Evolutionary conservation across 2,329 filamentous ascomycete species (phyloP), one percentile per base, ranked within the genome.

Genomic region (Aspergillus pseudotamarii): DNA sequence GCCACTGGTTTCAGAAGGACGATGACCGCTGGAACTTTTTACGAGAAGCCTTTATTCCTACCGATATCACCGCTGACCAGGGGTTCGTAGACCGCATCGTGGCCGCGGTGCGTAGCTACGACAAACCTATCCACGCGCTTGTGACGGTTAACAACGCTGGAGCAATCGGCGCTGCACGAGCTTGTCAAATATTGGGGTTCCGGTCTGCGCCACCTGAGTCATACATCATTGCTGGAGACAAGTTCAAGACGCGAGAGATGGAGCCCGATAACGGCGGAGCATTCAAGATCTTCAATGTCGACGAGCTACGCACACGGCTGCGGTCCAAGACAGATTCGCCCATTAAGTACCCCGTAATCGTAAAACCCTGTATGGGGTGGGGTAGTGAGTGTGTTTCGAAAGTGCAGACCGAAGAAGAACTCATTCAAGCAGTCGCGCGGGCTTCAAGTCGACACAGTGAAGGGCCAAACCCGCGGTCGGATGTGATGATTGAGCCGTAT

Each of bases 311-410:
- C n/a, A 10, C 34, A 32, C 36, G 21, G n/a, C 38, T 45, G 36
- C 38, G 4, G 55, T 57, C 55, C 38, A 30, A 56, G 32, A 43
- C 30, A 19, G 1, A 54, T 36, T 5, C 54, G 10, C n/a, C 30
- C 30, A 41, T 57, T 43, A 2, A 30, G 30, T 57, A 45, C n/a
- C 55, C 55, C 32, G n/a, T 57, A n/a, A 57, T 57, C 9, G 55
- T 57, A 23, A 57, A 57, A 46, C 55, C 55, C 21, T 57, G 36
- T 32, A 43, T 57, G 55, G 55, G 55, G 6, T 57, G 55, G 55
- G 38, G 55, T 32, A 45, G 36, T 45, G 36, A 57, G 12, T 26
- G 36, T 32, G 55, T 57, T 46, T 30, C 38, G 6, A 58, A 58
- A 48, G 56, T 58, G 41, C 26, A 45, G 16, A 58, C 41, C 41